Evolutionary conservation across 306 rosid species (phyloP).

Genomic region (Trifolium fragiferum): DNA sequence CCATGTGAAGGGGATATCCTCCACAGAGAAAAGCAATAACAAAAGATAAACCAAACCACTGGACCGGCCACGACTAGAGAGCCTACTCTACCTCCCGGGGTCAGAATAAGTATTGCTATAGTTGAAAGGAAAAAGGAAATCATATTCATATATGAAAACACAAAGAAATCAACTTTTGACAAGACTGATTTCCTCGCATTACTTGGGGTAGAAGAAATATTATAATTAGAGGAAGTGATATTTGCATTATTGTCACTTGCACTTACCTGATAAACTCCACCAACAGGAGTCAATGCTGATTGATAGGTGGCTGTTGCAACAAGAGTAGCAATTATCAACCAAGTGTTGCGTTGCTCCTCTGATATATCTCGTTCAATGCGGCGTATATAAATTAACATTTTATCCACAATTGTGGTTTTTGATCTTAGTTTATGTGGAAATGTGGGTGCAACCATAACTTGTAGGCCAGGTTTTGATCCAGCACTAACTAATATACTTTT

Average conservation of each 20-base stretch:
- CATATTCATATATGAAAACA: neutral
- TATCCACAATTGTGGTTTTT: too few species aligned
- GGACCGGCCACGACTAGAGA: neutral
- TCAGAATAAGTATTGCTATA: neutral
- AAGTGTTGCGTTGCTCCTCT: neutral
- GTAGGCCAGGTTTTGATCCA: too few species aligned
- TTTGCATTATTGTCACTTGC: neutral
- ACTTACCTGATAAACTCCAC: neutral
- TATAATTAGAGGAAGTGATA: neutral
- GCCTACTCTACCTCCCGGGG: neutral
- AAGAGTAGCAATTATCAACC: neutral
- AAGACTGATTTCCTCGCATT: neutral
- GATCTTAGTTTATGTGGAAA: too few species aligned
- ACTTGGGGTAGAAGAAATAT: neutral
- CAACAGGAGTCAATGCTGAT: neutral
- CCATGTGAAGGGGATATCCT: neutral
- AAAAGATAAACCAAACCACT: accelerated
- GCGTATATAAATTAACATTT: too few species aligned
- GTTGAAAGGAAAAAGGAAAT: neutral
- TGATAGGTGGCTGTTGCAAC: neutral
- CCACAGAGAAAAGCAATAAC: neutral
- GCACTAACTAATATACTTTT: too few species aligned
- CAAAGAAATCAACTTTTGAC: neutral
- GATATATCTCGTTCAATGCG: neutral
- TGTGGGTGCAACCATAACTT: too few species aligned